Evolutionary conservation across 352 stramenopile genomes (phyloP).

Genomic region (Pythium oligandrum): DNA sequence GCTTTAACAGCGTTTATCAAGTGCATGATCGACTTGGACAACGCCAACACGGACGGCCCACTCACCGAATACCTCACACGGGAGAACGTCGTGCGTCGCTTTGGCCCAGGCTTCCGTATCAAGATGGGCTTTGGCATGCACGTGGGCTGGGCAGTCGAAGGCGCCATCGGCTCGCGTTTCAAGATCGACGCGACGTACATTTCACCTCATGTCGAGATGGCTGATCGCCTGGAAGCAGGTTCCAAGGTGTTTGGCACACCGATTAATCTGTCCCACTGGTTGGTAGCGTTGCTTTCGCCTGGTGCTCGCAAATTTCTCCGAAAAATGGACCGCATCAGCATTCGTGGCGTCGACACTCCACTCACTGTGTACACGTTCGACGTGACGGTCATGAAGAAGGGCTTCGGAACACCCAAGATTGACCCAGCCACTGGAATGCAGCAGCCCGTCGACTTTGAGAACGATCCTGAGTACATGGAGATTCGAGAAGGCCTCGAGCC

Average conservation of each 20-base stretch:
- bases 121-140: conserved; percentile 96
- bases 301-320: conserved; percentile 65
- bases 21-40: conserved; percentile 87
- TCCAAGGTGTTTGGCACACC: conserved; percentile 91
- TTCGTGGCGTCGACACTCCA: conserved; percentile 74
- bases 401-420: conserved; percentile 69
- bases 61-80: conserved; percentile 70
- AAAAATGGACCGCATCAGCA: conserved; percentile 84
- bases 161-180: conserved; percentile 92
- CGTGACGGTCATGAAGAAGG: conserved; percentile 72
- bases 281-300: conserved; percentile 65
- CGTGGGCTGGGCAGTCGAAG: conserved; percentile 95
- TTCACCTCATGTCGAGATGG: conserved; percentile 92
- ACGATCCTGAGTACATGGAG: conserved; percentile 79
- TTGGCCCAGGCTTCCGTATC: conserved; percentile 72
- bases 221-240: conserved; percentile 91
- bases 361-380: conserved; percentile 87
- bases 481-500: conserved; percentile 78
- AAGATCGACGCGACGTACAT: conserved; percentile 99
- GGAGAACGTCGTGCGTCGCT: conserved; percentile 77
- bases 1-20: conserved; percentile 95
- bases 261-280: conserved; percentile 85
- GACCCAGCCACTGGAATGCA: conserved; percentile 55
- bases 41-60: conserved; percentile 69
- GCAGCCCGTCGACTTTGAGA: conserved; percentile 75